These are phyloP conservation scores for Wickerhamiella dianesei DNA, from an alignment of 805 yeast species.

Conservation along the genomic window DNA sequence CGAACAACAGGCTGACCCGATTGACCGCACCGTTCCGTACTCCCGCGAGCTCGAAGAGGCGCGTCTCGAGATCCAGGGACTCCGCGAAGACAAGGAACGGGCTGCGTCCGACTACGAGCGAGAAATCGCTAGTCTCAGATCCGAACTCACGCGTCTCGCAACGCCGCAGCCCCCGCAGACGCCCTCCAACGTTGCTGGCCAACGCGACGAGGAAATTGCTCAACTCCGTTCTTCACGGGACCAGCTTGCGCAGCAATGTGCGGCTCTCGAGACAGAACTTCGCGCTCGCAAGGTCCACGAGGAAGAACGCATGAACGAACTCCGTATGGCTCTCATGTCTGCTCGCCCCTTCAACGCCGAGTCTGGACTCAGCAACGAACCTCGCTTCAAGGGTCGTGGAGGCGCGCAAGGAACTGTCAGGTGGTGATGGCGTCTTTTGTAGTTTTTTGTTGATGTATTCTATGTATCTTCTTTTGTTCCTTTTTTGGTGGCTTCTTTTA, in stretches of 20 bases:
- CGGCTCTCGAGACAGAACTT: constrained; percentile 20
- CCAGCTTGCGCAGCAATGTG: constrained; percentile 19
- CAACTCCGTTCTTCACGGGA: constrained; percentile 20
- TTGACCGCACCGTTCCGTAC: not conserved
- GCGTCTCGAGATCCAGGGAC: not conserved
- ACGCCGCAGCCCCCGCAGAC: not conserved
- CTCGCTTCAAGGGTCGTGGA: constrained; percentile 16
- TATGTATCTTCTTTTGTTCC: too few relatives aligned
- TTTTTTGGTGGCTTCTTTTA: too few relatives aligned
- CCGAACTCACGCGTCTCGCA: too few relatives aligned
- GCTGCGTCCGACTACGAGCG: not conserved
- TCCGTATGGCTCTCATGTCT: constrained; percentile 15
- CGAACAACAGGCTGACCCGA: not conserved
- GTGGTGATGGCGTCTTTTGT: too few relatives aligned
- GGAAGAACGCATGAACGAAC: constrained; percentile 21
- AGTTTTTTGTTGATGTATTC: too few relatives aligned
- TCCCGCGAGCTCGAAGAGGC: not conserved
- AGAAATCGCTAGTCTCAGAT: constrained; percentile 5
- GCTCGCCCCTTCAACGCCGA: constrained; percentile 6
- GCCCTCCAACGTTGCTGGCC: not conserved
- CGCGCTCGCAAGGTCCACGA: constrained; percentile 20
- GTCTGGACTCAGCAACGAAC: constrained; percentile 1
- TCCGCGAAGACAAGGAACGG: not conserved
- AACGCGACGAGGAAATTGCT: constrained; percentile 8
- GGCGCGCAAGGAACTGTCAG: constrained; percentile 18